Evolutionary conservation across 2,329 filamentous ascomycete genomes (phyloP).

Genomic region (Canariomyces notabilis): DNA sequence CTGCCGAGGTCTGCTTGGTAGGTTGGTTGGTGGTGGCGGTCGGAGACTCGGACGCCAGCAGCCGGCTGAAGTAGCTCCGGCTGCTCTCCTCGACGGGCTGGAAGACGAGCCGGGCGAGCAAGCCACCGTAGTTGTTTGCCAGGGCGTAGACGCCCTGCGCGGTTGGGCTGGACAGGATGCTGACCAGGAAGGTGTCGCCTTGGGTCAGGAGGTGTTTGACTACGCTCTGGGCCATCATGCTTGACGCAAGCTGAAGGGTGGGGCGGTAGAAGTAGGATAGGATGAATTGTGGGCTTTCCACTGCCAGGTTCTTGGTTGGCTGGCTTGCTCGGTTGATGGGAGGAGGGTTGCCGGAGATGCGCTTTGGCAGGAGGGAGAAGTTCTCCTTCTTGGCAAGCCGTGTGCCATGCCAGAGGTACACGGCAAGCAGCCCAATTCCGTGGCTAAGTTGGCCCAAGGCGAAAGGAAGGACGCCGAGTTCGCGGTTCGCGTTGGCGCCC

Average conservation of each 20-base stretch:
- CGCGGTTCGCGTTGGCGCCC: slow-evolving; percentile 51
- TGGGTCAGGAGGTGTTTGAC: slow-evolving; percentile 94
- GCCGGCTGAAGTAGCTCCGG: slow-evolving; percentile 79
- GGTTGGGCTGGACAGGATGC: slow-evolving; percentile 66
- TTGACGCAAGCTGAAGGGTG: slow-evolving; percentile 69
- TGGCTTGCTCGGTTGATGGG: neutral
- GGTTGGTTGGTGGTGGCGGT: slow-evolving; percentile 20
- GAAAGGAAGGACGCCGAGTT: slow-evolving; percentile 79
- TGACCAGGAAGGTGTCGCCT: slow-evolving; percentile 86
- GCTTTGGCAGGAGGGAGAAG: slow-evolving; percentile 63
- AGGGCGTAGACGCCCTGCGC: slow-evolving; percentile 90
- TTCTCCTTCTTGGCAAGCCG: slow-evolving; percentile 49
- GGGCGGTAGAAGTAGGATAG: slow-evolving; percentile 61
- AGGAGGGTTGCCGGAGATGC: slow-evolving; percentile 30
- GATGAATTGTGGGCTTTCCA: slow-evolving; percentile 39
- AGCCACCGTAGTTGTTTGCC: slow-evolving; percentile 88
- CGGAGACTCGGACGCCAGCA: too few relatives aligned
- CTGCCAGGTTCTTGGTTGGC: too few relatives aligned
- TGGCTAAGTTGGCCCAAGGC: slow-evolving; percentile 81
- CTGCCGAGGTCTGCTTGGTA: slow-evolving; percentile 1
- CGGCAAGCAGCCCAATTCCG: slow-evolving; percentile 58
- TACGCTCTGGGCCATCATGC: slow-evolving; percentile 78
- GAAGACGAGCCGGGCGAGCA: slow-evolving; percentile 83
- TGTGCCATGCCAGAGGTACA: slow-evolving; percentile 64
- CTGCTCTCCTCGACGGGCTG: slow-evolving; percentile 94